Evolutionary conservation across 1,284 basidiomycete species (phyloP).

Genomic region (Sporisorium scitamineum): DNA sequence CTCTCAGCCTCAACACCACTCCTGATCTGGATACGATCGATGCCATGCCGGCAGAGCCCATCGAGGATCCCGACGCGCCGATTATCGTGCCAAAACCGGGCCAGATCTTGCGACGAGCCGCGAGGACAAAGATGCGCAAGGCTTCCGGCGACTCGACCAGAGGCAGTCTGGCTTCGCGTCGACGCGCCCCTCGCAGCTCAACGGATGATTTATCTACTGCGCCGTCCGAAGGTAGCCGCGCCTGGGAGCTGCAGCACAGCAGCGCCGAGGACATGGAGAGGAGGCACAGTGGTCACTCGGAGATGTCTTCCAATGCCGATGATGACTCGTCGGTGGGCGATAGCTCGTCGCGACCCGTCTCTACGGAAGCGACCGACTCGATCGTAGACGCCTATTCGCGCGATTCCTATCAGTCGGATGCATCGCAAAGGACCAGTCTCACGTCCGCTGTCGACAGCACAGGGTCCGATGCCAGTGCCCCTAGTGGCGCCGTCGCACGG

Average conservation of each 20-base stretch:
- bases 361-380: constrained; percentile 59
- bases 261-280: constrained; percentile 46
- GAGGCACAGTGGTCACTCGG: constrained; percentile 54
- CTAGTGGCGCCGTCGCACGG: constrained; percentile 1
- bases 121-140: constrained; percentile 95
- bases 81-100: constrained; percentile 89
- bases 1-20: constrained; percentile 78
- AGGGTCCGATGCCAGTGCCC: constrained; percentile 13
- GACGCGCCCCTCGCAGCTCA: constrained; percentile 25
- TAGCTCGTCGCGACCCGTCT: constrained; percentile 45
- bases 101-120: constrained; percentile 88
- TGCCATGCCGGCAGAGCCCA: constrained; percentile 34
- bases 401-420: constrained; percentile 60
- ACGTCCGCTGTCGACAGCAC: constrained; percentile 50
- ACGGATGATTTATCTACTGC: constrained; percentile 23
- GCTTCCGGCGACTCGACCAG: constrained; percentile 79
- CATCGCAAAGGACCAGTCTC: constrained; percentile 56
- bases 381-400: constrained; percentile 60
- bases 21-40: constrained; percentile 41
- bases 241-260: constrained; percentile 41
- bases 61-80: constrained; percentile 86
- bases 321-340: constrained; percentile 43
- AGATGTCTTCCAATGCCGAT: constrained; percentile 46
- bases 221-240: constrained; percentile 32
- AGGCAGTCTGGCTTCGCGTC: constrained; percentile 37